Base-by-base conservation (phyloP, 169 alveolate species). In the Babesia ovata region DNA sequence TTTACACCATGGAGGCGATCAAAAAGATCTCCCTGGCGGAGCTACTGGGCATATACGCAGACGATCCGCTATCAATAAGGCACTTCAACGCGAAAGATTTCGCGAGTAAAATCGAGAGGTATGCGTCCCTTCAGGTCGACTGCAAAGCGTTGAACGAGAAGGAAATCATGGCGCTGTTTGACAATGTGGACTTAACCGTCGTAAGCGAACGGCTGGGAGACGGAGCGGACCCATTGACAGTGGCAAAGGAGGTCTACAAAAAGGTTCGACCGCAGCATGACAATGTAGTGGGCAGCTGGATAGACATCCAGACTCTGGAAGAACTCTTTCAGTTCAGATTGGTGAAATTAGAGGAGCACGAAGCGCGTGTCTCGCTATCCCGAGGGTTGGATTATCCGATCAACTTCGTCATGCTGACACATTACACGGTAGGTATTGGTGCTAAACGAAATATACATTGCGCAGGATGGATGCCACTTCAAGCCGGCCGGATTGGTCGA, bases 401-500 rank as follows among this genome's bases (percentile, higher is more conserved):
- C 26, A 63, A 81, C 39, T 65, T 81, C 53, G 17, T 52, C 24
- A 13, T 81, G 7, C 17, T 62, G 28, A 4, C 66, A 11, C 24
- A 24, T 42, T 81, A 81, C 39, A 21, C 26, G 49, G 88, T 81
- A 72, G 44, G 88, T 22, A 1, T 73, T 2, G 22, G 0, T 8
- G 19, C 26, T 45, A 21, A 24, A 19, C n/a, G 2, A 10, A 17
- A 28, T 24, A 21, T 17, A 54, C 28, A 33, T 33, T 21, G 24
- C 48, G 19, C 28, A 81, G 88, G 60, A 59, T 24, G 57, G 45
- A 29, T 11, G 79, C 22, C 88, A 81, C 79, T 81, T 62, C 73
- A 66, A 22, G 19, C 69, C 73, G n/a, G 79, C 79, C 19, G 88
- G 88, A 14, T 36, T 81, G 45, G 59, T 60, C 26, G 74, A 70